Evolutionary conservation across 169 alveolate species (phyloP).

Genomic region (Plasmodium chabaudi): DNA sequence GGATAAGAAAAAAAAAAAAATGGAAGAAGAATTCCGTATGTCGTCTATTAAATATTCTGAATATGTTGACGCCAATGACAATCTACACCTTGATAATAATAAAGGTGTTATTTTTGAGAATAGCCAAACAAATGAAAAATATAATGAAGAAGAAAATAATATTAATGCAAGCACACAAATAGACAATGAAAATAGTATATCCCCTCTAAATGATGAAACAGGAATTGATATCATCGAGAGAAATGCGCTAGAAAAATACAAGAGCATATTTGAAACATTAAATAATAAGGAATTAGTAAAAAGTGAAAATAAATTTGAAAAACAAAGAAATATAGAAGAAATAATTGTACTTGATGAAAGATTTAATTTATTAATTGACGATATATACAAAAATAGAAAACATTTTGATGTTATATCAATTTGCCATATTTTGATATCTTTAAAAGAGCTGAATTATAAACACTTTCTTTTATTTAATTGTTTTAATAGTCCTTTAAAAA

Average conservation of each 20-base stretch:
- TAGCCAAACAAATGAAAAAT: constrained; percentile 17
- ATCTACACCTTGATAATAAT: not conserved
- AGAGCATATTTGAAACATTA: constrained; percentile 39
- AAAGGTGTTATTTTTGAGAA: not conserved
- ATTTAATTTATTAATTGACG: constrained; percentile 79
- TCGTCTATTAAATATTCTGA: constrained; percentile 56
- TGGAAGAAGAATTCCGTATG: constrained; percentile 77
- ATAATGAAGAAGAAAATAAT: not conserved
- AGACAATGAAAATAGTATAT: not conserved
- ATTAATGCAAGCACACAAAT: not conserved
- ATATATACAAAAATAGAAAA: constrained; percentile 80
- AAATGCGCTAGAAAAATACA: constrained; percentile 42
- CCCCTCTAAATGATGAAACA: constrained; percentile 8
- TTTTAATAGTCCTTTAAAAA: constrained; percentile 78
- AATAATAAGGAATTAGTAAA: constrained; percentile 80
- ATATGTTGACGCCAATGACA: not conserved
- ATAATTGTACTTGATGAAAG: constrained; percentile 67
- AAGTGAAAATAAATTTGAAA: constrained; percentile 60
- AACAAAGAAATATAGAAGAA: constrained; percentile 67
- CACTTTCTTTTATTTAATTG: constrained; percentile 81
- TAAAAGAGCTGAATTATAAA: constrained; percentile 80
- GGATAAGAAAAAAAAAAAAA: constrained; percentile 35
- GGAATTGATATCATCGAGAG: constrained; percentile 64
- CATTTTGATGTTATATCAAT: constrained; percentile 83
- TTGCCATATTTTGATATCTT: constrained; percentile 83